Evolutionary conservation across 495 filamentous ascomycete genomes (phyloP).

Genomic region (Neohortaea acidophila): DNA sequence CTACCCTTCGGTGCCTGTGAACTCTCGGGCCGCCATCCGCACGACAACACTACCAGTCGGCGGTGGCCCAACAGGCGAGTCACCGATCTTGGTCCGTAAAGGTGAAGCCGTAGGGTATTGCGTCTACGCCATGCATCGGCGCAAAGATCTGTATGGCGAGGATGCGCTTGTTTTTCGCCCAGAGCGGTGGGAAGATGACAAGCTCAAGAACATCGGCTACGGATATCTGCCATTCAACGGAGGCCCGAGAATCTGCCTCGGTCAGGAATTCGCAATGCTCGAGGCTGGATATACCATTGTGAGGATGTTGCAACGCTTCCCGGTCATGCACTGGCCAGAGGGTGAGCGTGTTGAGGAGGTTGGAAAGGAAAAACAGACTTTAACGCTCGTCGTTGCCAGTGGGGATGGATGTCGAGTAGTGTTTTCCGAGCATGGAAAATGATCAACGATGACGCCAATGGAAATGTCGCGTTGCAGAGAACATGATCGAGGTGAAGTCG

Average conservation of each 20-base stretch:
- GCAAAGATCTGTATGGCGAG: conserved; percentile 15
- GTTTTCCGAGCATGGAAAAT: too few species aligned
- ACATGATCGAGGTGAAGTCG: too few species aligned
- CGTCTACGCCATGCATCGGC: conserved; percentile 18
- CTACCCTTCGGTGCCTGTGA: conserved; percentile 16
- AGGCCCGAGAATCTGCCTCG: conserved; percentile 71
- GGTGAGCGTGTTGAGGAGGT: too few species aligned
- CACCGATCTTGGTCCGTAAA: conserved; percentile 16
- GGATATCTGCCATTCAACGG: conserved; percentile 16
- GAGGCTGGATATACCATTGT: conserved; percentile 30
- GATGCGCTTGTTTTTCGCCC: conserved; percentile 19
- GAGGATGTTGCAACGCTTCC: conserved; percentile 31
- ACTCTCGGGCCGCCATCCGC: conserved; percentile 6
- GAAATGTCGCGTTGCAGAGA: too few species aligned
- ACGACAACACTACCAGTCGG: conserved; percentile 17
- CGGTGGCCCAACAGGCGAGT: conserved; percentile 13
- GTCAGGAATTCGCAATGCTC: conserved; percentile 37
- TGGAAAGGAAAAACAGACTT: too few species aligned
- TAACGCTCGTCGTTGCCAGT: too few species aligned
- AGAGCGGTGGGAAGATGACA: conserved; percentile 18
- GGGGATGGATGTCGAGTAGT: too few species aligned
- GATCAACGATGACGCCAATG: too few species aligned
- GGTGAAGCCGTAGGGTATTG: conserved; percentile 11
- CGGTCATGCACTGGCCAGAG: too few species aligned
- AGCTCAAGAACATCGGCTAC: conserved; percentile 5